Base-by-base conservation (phyloP, 768 basidiomycete species). In the Termitomyces sp. region DNA sequence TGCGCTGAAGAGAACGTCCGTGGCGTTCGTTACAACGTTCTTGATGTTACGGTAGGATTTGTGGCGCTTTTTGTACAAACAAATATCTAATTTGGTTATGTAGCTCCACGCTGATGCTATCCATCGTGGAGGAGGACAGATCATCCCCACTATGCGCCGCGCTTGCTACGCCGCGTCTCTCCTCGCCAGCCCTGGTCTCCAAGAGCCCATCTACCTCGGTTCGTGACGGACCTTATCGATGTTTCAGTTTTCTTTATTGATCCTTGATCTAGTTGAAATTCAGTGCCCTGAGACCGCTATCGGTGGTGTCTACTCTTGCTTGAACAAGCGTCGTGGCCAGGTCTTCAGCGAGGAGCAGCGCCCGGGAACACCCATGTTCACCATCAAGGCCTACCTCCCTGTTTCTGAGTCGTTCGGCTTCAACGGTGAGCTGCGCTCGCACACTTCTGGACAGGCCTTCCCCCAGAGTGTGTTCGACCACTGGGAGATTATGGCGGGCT, bases 321-420 rank as follows among this genome's bases (percentile, higher is more conserved):
- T 94, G 77, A 98, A 97, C 85, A 93, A 89, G 78, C 91, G 94
- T 70, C 91, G 95, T 84, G 96, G 96, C 61, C 94, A 97, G 72
- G 96, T 99, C 60, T 96, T 95, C 84, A 90, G 89, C 64, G 91
- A 98, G 75, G 96, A 98, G 75, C 96, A 98, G 77, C 82, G 96
- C 67, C 79, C 86, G 4, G 97, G 97, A 78, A 98, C 97, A n/a
- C 96, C 97, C 61, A 97, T 98, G 94, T 96, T 96, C 87, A 98
- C 89, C 46, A 89, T 99, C 76, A 98, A 97, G 84, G 94, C 94
- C 25, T 94, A 93, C 80, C 80, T 94, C 40, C 93, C 94, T 65
- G 91, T 94, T 70, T 77, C 79, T 70, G 91, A 93, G 75, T 94
- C 91, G 16, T 96, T 97, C 77, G 95, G 96, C 64, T 98, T 98